Evolutionary conservation across 2,329 filamentous ascomycete species (phyloP), one percentile per base, ranked within the genome.

Genomic region (Cyphellophora attinorum): DNA sequence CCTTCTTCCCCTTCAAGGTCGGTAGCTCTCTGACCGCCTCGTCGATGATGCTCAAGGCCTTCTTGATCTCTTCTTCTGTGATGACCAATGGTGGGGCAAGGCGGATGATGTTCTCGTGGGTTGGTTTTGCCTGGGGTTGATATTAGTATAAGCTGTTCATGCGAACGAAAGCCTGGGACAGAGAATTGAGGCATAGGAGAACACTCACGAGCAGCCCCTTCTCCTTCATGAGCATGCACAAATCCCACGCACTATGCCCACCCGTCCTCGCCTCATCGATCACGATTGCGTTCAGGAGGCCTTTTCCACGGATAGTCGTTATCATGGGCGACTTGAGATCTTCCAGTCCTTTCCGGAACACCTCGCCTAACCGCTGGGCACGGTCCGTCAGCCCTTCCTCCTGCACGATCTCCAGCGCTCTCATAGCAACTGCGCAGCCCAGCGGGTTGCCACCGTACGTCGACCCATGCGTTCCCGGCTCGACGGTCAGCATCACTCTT

Each of bases 381-480:
- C 79, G 80, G 54, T 83, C 79, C 15, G 85, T 81, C 64, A 98
- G 76, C 45, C 85, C 72, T 63, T 94, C 88, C 58, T 98, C 91
- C 54, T 89, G 77, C 49, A 98, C 80, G 35, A 98, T 74, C 68
- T 98, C 88, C 29, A 98, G 72, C 13, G 91, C 91, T 44, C 88
- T 83, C 55, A 98, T 94, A 15, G 89, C 93, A 18, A 98, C 85
- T 25, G 91, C 91, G 50, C 86, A 96, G 15, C 88, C 91, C 10
- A 98, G 71, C 12, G 91, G 91, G 64, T 98, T 98, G 33, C 91
- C 91, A 42, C 91, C 91, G 55, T 96, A 98, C n/a, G 91, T 98
- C 27, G 85, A 94, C 31, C 91, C 91, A 62, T 98, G 91, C 16
- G 91, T 96, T 40, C 91, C 91, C 16, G 91, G 85, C 69, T 98